Evolutionary conservation across 2,329 filamentous ascomycete species (phyloP), one percentile per base, ranked within the genome.

Genomic region (Hymenoscyphus fraxineus): DNA sequence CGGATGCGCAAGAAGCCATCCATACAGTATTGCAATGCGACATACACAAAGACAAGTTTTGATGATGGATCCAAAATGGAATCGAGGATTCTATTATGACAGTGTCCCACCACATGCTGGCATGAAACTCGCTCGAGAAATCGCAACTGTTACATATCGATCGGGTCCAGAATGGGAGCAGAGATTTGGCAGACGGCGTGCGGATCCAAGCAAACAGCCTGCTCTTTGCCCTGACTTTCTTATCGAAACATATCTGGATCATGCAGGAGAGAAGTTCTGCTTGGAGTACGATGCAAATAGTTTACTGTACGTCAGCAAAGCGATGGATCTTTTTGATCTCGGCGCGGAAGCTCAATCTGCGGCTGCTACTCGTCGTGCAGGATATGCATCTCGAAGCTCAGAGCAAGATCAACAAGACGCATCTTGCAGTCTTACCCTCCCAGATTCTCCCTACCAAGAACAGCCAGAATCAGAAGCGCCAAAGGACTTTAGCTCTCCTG

Each of bases 21-120:
- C 95, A 0, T 99, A 99, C 80, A 96, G 93, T 77, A 97, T 99
- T 76, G 95, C 95, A 40, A 97, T 99, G 94, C 88, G 95, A 62
- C 95, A 99, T 78, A 97, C 94, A 0, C 95, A 99, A 78, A 88
- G 95, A 35, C 95, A 98, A 80, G 95, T 97, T 0, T 84, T 99
- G 58, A 98, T 99, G 93, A 97, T 97, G 90, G 95, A 99, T 73
- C 93, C 93, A 2, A 93, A 96, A 73, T 99, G 95, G 95, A 91
- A 92, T 70, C 87, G 95, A 41, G 95, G 95, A 1, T 96, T 94
- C 79, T 98, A 98, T 81, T 96, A 97, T 75, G 89, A 88, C 73
- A 80, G 82, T 54, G 87, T 99, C 6, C 95, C 95, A 1, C 95
- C 95, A 0, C 95, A 99, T 74, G 88, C 91, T 0, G 95, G 95